Evolutionary conservation across 1,284 basidiomycete species (phyloP), one percentile per base, ranked within the genome.

Genomic region (Heterobasidion parviporum): DNA sequence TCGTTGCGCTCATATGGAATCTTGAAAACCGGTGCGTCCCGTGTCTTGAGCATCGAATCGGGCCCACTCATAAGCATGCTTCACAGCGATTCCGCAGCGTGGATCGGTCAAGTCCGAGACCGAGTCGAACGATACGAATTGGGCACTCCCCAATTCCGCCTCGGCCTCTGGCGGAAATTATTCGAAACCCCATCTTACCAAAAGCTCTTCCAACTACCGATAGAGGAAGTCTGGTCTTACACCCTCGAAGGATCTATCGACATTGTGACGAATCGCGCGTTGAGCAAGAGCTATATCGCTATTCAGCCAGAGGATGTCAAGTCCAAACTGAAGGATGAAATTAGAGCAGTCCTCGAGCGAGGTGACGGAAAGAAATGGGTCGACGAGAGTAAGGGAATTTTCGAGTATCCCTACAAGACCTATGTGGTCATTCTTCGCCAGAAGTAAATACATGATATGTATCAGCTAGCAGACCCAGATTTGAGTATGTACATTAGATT

Each of bases 1-100:
- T 77, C 6, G 74, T 83, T n/a, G 82, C 75, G 3, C 74, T 87
- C 56, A 81, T 90, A 49, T 92, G 89, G 89, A 92, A 91, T 68
- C 69, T 91, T 38, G 89, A 89, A 68, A 83, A 90, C 67, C 75
- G 83, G 85, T 82, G 59, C 53, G 72, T 59, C 10, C 6, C 50
- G 6, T 3, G 32, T 26, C 46, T 38, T 46, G 55, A 18, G 16
- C 32, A 26, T 36, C 12, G 18, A 34, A 5, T 16, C 12, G 9
- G n/a, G 10, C 26, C 26, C 5, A 26, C 26, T 6, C 26, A 26
- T 26, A 26, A 26, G 4, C 44, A 18, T 51, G 47, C 46, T 14
- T 16, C 48, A 3, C 61, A 88, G 87, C 57, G 77, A 82, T 26
- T 67, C 68, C 2, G 83, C 84, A 15, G 63, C 64, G 33, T 92